A percentile compares a stretch with the other conserved stretches of the same genome.
These are phyloP conservation scores for Xylariaceae sp. DNA, from an alignment of 2,329 filamentous ascomycete species.

Conservation along the genomic window DNA sequence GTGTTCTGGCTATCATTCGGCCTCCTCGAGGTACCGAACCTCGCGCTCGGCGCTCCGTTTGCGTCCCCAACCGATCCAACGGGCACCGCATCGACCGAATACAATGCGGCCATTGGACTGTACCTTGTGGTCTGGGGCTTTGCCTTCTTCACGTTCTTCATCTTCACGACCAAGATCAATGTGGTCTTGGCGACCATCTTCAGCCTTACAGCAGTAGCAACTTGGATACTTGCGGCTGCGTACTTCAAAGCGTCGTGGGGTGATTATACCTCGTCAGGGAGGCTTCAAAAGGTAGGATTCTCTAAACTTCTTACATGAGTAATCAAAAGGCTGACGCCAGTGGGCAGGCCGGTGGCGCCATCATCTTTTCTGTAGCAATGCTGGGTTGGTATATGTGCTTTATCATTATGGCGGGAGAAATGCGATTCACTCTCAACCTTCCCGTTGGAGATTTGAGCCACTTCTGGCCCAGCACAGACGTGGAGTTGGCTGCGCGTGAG, in stretches of 20 bases:
- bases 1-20: conserved; percentile 59
- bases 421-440: conserved; percentile 54
- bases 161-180: conserved; percentile 59
- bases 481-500: conserved; percentile 34
- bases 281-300: conserved; percentile 51
- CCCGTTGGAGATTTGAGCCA: conserved; percentile 58
- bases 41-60: conserved; percentile 53
- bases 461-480: conserved; percentile 51
- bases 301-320: not conserved
- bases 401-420: conserved; percentile 60
- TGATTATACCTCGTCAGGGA: conserved; percentile 47
- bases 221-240: conserved; percentile 53
- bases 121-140: conserved; percentile 61
- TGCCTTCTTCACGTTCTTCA: conserved; percentile 56
- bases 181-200: conserved; percentile 56
- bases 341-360: conserved; percentile 44
- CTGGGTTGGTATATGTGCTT: conserved; percentile 60
- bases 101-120: conserved; percentile 55
- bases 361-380: conserved; percentile 53
- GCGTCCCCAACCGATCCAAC: conserved; percentile 51
- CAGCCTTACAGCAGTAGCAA: conserved; percentile 50
- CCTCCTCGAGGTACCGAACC: conserved; percentile 55
- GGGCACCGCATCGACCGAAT: conserved; percentile 50
- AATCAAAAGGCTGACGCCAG: not conserved
- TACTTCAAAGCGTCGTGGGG: conserved; percentile 55